phyloP scores from a whole-genome alignment of 495 filamentous ascomycete species.

The Tuber magnatum region DNA sequence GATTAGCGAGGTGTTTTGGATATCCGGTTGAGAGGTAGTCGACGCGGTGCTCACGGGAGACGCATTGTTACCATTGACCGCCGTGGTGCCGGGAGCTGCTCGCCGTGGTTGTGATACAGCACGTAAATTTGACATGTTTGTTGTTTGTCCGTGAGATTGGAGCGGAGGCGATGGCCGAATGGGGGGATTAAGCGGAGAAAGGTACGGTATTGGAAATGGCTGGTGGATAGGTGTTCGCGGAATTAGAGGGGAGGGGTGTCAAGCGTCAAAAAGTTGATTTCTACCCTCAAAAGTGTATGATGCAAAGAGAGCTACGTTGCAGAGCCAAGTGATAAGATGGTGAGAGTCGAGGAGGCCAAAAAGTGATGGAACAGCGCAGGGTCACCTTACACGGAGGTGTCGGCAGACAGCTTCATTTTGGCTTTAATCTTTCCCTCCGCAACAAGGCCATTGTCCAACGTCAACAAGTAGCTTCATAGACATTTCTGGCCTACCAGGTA shows the following conservation, averaged over 20 bases:
- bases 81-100: constrained; percentile 9
- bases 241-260: neutral
- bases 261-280: neutral
- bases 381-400: neutral
- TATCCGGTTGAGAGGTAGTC: constrained; percentile 26
- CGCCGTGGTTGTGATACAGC: constrained; percentile 26
- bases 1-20: constrained; percentile 30
- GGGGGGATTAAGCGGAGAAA: neutral
- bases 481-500: neutral
- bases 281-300: neutral
- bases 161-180: neutral
- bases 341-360: neutral
- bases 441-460: neutral
- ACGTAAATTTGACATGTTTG: constrained; percentile 28
- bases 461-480: neutral
- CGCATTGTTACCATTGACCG: constrained; percentile 11
- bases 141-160: neutral
- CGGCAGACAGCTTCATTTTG: neutral
- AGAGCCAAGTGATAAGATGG: constrained; percentile 1
- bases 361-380: neutral
- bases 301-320: neutral
- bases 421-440: neutral
- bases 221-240: neutral
- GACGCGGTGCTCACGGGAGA: constrained; percentile 1
- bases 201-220: neutral